Evolutionary conservation across 2,329 filamentous ascomycete species (phyloP).

Genomic region (Ophiocordyceps unilateralis): DNA sequence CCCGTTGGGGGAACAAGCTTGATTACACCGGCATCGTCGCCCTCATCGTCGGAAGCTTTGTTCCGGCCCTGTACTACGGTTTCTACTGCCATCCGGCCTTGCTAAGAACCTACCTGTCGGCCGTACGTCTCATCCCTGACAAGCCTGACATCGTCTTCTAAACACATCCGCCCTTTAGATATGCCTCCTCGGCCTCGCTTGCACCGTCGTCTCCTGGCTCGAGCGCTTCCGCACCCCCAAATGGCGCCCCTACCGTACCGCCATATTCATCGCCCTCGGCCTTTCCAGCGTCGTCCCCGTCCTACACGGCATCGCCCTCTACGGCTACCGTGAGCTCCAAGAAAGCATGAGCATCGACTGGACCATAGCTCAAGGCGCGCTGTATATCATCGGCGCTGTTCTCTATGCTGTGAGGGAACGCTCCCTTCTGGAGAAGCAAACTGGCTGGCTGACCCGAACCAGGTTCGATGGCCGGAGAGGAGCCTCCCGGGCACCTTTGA

Average conservation of each 20-base stretch:
- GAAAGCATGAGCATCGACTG: slow-evolving; percentile 64
- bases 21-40: slow-evolving; percentile 91
- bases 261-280: slow-evolving; percentile 81
- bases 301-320: slow-evolving; percentile 52
- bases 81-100: slow-evolving; percentile 54
- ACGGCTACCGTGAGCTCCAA: slow-evolving; percentile 49
- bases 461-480: slow-evolving; percentile 71
- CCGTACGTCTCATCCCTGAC: slow-evolving; percentile 32
- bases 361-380: slow-evolving; percentile 59
- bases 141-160: neutral
- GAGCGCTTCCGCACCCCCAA: slow-evolving; percentile 69
- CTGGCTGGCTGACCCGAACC: neutral
- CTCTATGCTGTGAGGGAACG: slow-evolving; percentile 56
- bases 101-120: slow-evolving; percentile 55
- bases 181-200: slow-evolving; percentile 56
- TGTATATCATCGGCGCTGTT: slow-evolving; percentile 75
- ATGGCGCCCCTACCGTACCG: slow-evolving; percentile 70
- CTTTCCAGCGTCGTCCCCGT: slow-evolving; percentile 71
- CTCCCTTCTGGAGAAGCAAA: no score
- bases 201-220: slow-evolving; percentile 58
- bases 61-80: slow-evolving; percentile 77
- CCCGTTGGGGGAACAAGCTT: slow-evolving; percentile 75
- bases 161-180: slow-evolving; percentile 36
- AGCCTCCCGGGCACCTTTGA: slow-evolving; percentile 65
- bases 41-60: slow-evolving; percentile 79